Conservation (phyloP, 2,329 filamentous ascomycete species). For the Cladosporium sp. region DNA sequence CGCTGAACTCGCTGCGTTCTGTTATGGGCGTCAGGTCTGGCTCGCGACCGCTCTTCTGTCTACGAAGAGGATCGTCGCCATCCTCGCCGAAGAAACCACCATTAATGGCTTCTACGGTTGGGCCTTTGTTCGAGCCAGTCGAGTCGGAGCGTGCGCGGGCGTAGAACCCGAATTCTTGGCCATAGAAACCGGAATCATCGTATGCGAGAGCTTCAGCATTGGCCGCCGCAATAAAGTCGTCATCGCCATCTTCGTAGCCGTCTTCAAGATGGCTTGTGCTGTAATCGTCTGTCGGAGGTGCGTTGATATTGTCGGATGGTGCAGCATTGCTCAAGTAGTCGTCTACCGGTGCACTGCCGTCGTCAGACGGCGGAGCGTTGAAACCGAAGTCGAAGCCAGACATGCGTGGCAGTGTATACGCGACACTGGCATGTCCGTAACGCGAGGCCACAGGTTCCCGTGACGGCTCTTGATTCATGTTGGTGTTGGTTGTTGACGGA, state of each 20-base stretch:
- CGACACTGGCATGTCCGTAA: background rate
- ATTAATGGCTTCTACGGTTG: conserved; percentile 59
- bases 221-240: conserved; percentile 88
- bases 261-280: conserved; percentile 53
- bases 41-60: conserved; percentile 75
- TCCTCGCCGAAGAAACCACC: conserved; percentile 87
- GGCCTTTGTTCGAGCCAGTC: conserved; percentile 24
- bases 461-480: background rate
- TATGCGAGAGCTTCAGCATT: conserved; percentile 91
- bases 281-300: conserved; percentile 34
- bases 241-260: conserved; percentile 60
- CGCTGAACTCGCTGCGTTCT: conserved; percentile 92
- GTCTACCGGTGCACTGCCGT: background rate
- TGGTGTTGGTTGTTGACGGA: background rate
- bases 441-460: no score
- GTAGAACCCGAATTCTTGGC: conserved; percentile 95
- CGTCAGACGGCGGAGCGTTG: conserved; percentile 18
- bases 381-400: conserved; percentile 39
- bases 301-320: conserved; percentile 30
- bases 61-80: conserved; percentile 57
- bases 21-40: conserved; percentile 95
- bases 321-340: background rate
- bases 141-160: conserved; percentile 48
- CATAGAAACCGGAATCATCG: conserved; percentile 91
- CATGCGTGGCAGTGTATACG: conserved; percentile 24